Evolutionary conservation across 176 grass and related monocot species (phyloP).

Genomic region (Bolboschoenus planiculmis): DNA sequence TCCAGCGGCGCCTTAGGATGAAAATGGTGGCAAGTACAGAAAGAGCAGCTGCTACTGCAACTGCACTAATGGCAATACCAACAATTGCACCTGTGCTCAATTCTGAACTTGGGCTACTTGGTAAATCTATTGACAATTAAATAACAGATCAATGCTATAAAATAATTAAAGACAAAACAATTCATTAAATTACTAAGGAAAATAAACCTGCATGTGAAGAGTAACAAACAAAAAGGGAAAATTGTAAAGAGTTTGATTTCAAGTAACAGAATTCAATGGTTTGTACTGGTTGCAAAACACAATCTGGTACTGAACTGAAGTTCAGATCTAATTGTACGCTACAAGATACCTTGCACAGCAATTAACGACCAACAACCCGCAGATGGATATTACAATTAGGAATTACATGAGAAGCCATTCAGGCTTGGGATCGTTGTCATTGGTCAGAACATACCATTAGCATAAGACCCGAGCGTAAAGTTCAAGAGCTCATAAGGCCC

Average conservation of each 20-base stretch:
- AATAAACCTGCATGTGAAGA: neutral
- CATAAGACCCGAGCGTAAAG: slow-evolving; percentile 64
- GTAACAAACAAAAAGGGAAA: neutral
- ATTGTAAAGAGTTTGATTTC: neutral
- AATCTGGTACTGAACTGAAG: neutral
- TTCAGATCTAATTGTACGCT: neutral
- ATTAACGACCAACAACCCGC: neutral
- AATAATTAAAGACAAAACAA: neutral
- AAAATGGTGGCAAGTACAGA: slow-evolving; percentile 57
- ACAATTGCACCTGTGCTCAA: slow-evolving; percentile 58
- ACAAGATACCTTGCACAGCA: neutral
- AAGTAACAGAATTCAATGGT: neutral
- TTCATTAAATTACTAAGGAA: neutral
- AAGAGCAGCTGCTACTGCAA: slow-evolving; percentile 38
- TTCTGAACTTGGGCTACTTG: slow-evolving; percentile 27
- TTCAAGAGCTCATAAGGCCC: slow-evolving; percentile 94
- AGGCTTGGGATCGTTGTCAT: neutral
- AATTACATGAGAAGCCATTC: neutral
- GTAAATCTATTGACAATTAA: slow-evolving; percentile 33
- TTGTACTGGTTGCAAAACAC: neutral
- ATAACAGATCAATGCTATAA: neutral
- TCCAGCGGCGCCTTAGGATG: slow-evolving; percentile 54
- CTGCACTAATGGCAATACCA: slow-evolving; percentile 44
- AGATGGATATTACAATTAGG: neutral
- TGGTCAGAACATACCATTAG: slow-evolving; percentile 37